A percentile compares a stretch with the other conserved stretches of the same genome.
phyloP scores from a whole-genome alignment of 805 yeast genomes.

The Danielozyma ontarioensis region DNA sequence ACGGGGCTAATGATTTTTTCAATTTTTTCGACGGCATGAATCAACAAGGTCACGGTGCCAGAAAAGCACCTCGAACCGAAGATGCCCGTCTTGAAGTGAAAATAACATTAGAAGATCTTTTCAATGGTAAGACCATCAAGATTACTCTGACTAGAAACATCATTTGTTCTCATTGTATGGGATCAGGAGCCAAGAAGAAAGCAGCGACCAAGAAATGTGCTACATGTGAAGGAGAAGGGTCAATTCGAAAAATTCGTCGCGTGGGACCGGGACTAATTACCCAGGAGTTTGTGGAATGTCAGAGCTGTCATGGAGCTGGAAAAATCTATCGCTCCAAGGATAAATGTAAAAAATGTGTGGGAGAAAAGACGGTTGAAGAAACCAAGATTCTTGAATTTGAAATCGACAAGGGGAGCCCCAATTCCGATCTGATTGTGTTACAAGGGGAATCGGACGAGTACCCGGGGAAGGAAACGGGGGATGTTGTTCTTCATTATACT shows the following conservation, averaged over 20 bases:
- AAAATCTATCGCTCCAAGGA: slow-evolving; percentile 56
- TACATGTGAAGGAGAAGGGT: slow-evolving; percentile 71
- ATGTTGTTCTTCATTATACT: slow-evolving; percentile 59
- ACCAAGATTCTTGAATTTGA: slow-evolving; percentile 71
- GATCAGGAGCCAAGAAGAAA: slow-evolving; percentile 65
- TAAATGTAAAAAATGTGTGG: slow-evolving; percentile 72
- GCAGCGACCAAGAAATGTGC: slow-evolving; percentile 56
- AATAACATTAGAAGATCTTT: slow-evolving; percentile 68
- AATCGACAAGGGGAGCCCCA: slow-evolving; percentile 65
- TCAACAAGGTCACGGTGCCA: slow-evolving; percentile 11
- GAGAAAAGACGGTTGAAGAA: slow-evolving; percentile 56
- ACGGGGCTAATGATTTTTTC: slow-evolving; percentile 71
- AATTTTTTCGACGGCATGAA: slow-evolving; percentile 54
- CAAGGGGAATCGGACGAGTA: slow-evolving; percentile 73
- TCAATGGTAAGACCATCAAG: slow-evolving; percentile 75
- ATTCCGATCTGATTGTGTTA: slow-evolving; percentile 56
- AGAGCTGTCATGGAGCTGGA: slow-evolving; percentile 70
- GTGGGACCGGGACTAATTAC: slow-evolving; percentile 75
- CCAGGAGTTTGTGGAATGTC: slow-evolving; percentile 56
- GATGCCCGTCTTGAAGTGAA: slow-evolving; percentile 66
- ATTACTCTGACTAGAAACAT: slow-evolving; percentile 67
- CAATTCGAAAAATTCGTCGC: slow-evolving; percentile 51
- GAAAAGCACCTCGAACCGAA: slow-evolving; percentile 40
- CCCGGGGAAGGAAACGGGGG: slow-evolving; percentile 71
- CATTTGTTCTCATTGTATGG: slow-evolving; percentile 68